Evolutionary conservation across 2,329 filamentous ascomycete species (phyloP).

Genomic region (Cytospora schulzeri): DNA sequence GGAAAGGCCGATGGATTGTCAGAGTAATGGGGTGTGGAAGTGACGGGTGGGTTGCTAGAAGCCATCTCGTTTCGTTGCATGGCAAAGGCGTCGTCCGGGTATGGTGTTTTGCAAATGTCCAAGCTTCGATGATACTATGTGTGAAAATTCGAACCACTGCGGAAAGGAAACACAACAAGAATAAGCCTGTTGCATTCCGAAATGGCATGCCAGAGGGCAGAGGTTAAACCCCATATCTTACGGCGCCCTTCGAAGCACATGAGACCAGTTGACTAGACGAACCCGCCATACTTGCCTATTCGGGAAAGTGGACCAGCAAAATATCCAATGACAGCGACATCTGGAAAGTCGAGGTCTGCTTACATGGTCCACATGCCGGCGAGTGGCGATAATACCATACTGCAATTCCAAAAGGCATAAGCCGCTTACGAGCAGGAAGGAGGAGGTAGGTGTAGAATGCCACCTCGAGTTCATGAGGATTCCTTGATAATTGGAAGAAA

Average conservation of each 20-base stretch:
- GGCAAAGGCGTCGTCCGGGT: neutral
- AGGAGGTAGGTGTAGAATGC: neutral
- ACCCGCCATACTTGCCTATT: neutral
- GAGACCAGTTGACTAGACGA: too few species aligned
- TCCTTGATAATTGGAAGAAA: too few species aligned
- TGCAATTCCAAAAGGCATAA: neutral
- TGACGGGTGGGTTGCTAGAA: conserved; percentile 1
- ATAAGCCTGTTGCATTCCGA: neutral
- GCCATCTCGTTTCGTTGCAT: neutral
- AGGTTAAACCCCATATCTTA: conserved; percentile 2
- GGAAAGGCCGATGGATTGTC: conserved; percentile 26
- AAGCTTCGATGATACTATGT: neutral
- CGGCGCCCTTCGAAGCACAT: too few species aligned
- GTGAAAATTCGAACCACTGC: neutral
- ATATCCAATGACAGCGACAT: conserved; percentile 12
- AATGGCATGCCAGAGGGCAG: conserved; percentile 6
- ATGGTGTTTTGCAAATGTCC: neutral
- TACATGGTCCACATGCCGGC: neutral
- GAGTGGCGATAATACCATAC: too few species aligned
- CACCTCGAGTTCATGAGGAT: neutral
- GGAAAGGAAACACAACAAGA: neutral
- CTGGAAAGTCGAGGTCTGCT: neutral
- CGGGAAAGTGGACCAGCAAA: neutral
- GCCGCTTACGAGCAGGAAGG: neutral
- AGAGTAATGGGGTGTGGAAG: conserved; percentile 20